phyloP scores from a whole-genome alignment of 768 basidiomycete genomes.

The Mycena galericulata region DNA sequence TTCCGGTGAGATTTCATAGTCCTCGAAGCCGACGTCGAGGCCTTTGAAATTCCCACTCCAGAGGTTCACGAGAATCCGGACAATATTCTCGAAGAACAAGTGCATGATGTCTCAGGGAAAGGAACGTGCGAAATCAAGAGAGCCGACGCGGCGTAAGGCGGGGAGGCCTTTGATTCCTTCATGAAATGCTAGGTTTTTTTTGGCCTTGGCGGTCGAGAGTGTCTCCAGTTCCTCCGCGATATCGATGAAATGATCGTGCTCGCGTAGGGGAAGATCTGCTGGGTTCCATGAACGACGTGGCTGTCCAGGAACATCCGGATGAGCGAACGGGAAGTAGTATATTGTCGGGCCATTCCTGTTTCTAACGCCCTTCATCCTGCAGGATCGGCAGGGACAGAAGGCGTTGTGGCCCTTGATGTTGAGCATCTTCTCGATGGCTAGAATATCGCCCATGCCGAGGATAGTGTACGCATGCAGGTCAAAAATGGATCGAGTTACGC shows the following conservation, averaged over 20 bases:
- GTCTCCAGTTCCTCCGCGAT: slow-evolving; percentile 1
- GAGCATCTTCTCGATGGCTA: slow-evolving; percentile 46
- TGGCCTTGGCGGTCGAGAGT: neutral
- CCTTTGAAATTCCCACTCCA: slow-evolving; percentile 30
- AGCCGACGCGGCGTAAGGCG: slow-evolving; percentile 40
- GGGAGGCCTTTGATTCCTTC: slow-evolving; percentile 48
- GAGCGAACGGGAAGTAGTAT: slow-evolving; percentile 35
- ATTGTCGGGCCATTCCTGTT: slow-evolving; percentile 40
- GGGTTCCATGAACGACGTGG: slow-evolving; percentile 25
- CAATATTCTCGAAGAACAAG: slow-evolving; percentile 53
- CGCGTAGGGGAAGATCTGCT: slow-evolving; percentile 32
- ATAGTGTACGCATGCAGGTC: slow-evolving; percentile 45
- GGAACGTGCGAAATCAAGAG: slow-evolving; percentile 43
- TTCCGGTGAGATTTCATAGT: slow-evolving; percentile 42
- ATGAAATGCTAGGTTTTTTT: slow-evolving; percentile 35
- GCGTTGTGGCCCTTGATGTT: slow-evolving; percentile 53
- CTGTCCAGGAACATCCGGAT: slow-evolving; percentile 15
- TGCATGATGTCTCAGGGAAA: slow-evolving; percentile 62
- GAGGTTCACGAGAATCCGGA: slow-evolving; percentile 20
- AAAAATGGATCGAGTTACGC: slow-evolving; percentile 41
- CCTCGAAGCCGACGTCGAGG: slow-evolving; percentile 11
- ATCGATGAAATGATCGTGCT: slow-evolving; percentile 32
- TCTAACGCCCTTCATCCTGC: slow-evolving; percentile 46
- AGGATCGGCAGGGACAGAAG: slow-evolving; percentile 47
- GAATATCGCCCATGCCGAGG: slow-evolving; percentile 47